Percentiles rank a stretch among this genome's conserved stretches.
These are phyloP conservation scores for Clonostachys rosea DNA, from an alignment of 2,329 filamentous ascomycete species.

Conservation along the genomic window DNA sequence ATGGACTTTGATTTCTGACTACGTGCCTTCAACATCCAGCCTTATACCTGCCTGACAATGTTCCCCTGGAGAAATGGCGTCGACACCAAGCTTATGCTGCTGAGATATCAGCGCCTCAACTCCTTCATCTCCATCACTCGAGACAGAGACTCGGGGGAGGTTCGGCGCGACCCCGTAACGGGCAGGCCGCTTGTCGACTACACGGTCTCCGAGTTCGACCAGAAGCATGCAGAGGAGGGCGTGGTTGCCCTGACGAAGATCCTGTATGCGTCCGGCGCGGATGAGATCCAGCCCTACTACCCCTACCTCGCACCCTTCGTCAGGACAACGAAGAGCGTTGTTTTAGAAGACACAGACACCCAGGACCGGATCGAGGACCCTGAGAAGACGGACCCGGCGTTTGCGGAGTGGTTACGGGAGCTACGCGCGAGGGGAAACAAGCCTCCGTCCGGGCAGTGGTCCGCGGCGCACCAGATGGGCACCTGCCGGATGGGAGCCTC, in stretches of 20 bases:
- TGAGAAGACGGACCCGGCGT: conserved; percentile 53
- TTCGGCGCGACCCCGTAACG: conserved; percentile 66
- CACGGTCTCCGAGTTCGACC: conserved; percentile 65
- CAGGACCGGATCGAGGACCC: conserved; percentile 17
- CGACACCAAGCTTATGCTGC: conserved; percentile 66
- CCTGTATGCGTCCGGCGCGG: conserved; percentile 71
- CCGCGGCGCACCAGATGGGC: conserved; percentile 80
- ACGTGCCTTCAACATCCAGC: conserved; percentile 31
- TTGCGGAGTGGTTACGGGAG: conserved; percentile 55
- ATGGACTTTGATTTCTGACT: not conserved
- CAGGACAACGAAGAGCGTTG: conserved; percentile 15
- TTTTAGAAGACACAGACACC: conserved; percentile 9
- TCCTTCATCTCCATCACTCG: conserved; percentile 71
- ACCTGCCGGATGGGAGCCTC: conserved; percentile 65
- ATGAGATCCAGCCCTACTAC: conserved; percentile 68
- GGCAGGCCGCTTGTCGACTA: conserved; percentile 67
- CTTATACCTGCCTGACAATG: conserved; percentile 56
- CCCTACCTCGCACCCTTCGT: conserved; percentile 61
- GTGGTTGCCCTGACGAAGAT: conserved; percentile 70
- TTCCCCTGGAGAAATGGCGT: conserved; percentile 65
- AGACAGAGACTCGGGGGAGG: conserved; percentile 70
- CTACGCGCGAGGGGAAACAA: conserved; percentile 42
- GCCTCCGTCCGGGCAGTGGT: conserved; percentile 48
- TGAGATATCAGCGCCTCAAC: conserved; percentile 65
- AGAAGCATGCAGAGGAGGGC: conserved; percentile 66